Base-by-base conservation (phyloP, 139 green algal genomes). In the Picocystis salinarum region DNA sequence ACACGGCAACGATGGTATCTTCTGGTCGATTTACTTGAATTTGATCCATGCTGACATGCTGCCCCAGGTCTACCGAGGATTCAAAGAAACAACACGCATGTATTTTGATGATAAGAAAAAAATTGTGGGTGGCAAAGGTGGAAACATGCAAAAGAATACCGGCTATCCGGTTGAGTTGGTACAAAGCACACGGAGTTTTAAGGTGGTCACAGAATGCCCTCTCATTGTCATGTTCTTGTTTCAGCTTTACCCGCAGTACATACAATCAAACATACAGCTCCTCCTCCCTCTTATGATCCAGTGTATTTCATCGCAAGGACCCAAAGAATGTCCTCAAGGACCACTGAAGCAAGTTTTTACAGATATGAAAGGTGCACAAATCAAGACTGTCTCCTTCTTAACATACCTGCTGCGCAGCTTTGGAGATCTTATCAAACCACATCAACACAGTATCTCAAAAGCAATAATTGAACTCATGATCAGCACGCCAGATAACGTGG, bases 181-280 rank as follows among this genome's bases (percentile, higher is more conserved):
- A 2, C 59, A 67, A 4, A 59, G 54, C 19, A 20, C 12, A 23
- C 44, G 53, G 3, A 85, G 70, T 3, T 87, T 93, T 71, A 85
- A 83, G 56, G 55, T 93, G n/a, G 52, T 90, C 4, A 67, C 64
- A 4, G 84, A 95, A 57, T 75, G 58, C 46, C 78, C 82, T 0
- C 47, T 92, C 19, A 67, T 80, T 27, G 67, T 57, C 13, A 13
- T 15, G 13, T 37, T 15, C 13, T 15, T 37, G 31, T 37, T 37
- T 15, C 15, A 37, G 13, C 55, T 84, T 28, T 84, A 85, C 55
- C 47, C 50, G 3, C 40, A 46, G 4, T 34, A 70, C 41, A 50
- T 70, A 6, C 39, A 39, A 20, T 7, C 23, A 20, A 64, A 66
- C 34, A 59, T 77, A 46, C 51, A 54, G 17, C 11, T 27, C 12